A percentile compares a stretch with the other conserved stretches of the same genome.
These are phyloP conservation scores for Cytospora leucostoma DNA, from an alignment of 2,329 filamentous ascomycete genomes.

Conservation along the genomic window DNA sequence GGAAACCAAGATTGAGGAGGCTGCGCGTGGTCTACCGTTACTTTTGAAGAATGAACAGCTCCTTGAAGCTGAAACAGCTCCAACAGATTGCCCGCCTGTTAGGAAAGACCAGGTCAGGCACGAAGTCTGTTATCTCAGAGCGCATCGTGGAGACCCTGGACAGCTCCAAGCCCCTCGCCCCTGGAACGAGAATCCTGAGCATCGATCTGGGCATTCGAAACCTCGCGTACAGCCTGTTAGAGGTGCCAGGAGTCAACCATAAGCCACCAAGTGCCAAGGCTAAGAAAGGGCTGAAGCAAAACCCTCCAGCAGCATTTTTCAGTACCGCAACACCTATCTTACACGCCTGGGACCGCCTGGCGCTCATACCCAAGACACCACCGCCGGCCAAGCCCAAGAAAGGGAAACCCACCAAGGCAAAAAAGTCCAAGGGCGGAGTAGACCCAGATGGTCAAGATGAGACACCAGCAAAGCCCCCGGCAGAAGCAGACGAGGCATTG, in stretches of 20 bases:
- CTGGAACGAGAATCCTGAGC: conserved; percentile 62
- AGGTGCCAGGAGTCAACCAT: conserved; percentile 3
- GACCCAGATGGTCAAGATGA: background rate
- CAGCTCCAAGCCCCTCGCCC: conserved; percentile 26
- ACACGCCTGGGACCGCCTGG: conserved; percentile 33
- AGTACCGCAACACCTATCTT: conserved; percentile 18
- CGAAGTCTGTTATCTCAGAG: conserved; percentile 56
- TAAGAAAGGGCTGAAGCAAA: background rate
- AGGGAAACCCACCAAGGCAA: conserved; percentile 6
- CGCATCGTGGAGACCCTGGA: conserved; percentile 48
- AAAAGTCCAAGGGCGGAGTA: background rate
- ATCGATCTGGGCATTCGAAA: conserved; percentile 87
- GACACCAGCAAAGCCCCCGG: background rate
- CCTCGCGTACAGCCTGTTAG: conserved; percentile 70
- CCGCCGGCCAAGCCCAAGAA: conserved; percentile 18
- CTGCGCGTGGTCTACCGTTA: background rate
- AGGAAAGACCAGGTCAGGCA: conserved; percentile 43
- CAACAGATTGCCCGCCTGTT: conserved; percentile 21
- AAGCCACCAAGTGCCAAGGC: background rate
- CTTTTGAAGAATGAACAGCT: conserved; percentile 17
- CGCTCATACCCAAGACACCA: conserved; percentile 27
- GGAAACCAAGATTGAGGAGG: background rate
- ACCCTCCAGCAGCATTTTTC: conserved; percentile 13
- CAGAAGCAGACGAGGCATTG: background rate
- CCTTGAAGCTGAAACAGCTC: conserved; percentile 18